Base-by-base conservation (phyloP, 495 filamentous ascomycete species). In the Daldinia bambusicola region DNA sequence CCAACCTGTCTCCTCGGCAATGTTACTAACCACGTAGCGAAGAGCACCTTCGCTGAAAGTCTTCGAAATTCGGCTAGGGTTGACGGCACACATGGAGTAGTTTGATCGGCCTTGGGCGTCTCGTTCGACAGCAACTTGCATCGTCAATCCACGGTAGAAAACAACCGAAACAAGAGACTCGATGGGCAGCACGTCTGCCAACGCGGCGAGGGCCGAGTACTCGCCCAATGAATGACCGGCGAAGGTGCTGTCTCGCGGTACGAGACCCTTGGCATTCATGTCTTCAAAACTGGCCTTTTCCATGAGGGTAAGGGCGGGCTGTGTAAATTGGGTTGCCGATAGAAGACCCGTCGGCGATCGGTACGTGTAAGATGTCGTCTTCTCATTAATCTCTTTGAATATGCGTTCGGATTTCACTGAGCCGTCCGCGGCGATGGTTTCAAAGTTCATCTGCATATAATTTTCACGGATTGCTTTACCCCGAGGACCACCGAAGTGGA, bases 371-470 rank as follows among this genome's bases (percentile, higher is more conserved):
- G 92, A 97, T 1, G 91, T 90, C 0, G 95, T 98, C 75, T 85
- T 90, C 80, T 98, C 95, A 71, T 91, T 85, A 62, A 98, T 92
- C 71, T 95, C 93, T 83, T 98, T 98, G 89, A 99, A 99, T 76
- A 99, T 98, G 83, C 95, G 97, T 84, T 99, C 95, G 1, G 96
- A 97, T 81, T 97, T 98, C 82, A 95, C 91, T 5, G 88, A 87
- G 8, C 95, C 95, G 76, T 99, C 95, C 6, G 92, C 84, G 51
- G 90, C 90, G 38, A 99, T 93, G 5, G 94, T 93, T 83, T 99
- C 96, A 82, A 98, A 98, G 65, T 96, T 98, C 95, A 99, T 99
- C 32, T 94, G 89, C 93, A 98, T 98, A 85, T 99, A 99, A 80
- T 98, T 98, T 76, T 96, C 89, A 62, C 96, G 92, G 68, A 99